Evolutionary conservation across 495 filamentous ascomycete genomes (phyloP).

Genomic region (Tuber umbilicatum): DNA sequence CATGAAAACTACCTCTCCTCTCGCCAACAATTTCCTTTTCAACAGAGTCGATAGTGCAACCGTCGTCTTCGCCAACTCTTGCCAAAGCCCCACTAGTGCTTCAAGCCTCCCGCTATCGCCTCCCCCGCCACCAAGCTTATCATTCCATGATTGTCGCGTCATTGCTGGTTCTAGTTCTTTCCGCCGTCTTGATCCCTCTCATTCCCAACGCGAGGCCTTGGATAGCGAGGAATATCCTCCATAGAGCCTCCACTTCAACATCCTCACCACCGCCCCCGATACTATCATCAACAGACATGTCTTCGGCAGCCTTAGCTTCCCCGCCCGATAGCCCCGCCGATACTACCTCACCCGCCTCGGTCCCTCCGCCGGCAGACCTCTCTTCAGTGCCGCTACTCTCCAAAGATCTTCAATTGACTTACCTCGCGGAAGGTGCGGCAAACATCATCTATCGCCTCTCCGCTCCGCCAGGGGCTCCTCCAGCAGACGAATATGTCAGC

Average conservation of each 20-base stretch:
- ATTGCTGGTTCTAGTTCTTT: not conserved
- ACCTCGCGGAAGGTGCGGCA: conserved; percentile 41
- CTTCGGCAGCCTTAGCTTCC: not conserved
- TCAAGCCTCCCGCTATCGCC: not conserved
- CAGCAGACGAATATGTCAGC: conserved; percentile 9
- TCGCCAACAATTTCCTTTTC: not conserved
- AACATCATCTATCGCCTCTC: conserved; percentile 42
- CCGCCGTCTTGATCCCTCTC: not conserved
- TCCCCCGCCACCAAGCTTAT: not conserved
- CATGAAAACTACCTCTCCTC: not conserved
- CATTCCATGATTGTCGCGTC: not conserved
- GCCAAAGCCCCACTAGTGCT: not conserved
- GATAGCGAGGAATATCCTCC: not conserved
- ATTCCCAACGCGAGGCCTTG: not conserved
- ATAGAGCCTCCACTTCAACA: not conserved
- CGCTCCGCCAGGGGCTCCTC: not conserved
- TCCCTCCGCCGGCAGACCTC: conserved; percentile 1
- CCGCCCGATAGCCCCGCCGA: not conserved
- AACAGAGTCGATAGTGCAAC: not conserved
- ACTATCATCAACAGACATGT: not conserved
- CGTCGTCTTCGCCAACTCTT: not conserved
- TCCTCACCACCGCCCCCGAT: not conserved
- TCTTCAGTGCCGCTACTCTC: conserved; percentile 24
- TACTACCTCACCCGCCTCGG: not conserved
- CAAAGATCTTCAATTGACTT: conserved; percentile 18